These are phyloP conservation scores for Ligustrum vulgare DNA, from an alignment of 257 asterid species.

Conservation along the genomic window DNA sequence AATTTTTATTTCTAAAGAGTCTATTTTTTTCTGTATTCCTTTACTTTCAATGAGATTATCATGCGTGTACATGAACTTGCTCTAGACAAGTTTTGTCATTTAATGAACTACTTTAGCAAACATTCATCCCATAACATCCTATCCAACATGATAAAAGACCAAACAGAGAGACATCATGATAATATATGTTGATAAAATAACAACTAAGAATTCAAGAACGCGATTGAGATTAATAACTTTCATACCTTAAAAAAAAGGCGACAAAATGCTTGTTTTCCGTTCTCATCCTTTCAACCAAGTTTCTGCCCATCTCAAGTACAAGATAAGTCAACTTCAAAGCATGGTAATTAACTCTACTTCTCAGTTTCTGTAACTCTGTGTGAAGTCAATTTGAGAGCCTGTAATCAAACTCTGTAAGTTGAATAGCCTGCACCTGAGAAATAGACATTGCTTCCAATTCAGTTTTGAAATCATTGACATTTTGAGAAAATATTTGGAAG, in stretches of 20 bases:
- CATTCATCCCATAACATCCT: too few relatives aligned
- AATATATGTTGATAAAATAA: background rate
- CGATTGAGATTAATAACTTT: background rate
- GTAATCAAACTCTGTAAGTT: constrained; percentile 68
- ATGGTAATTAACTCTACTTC: constrained; percentile 78
- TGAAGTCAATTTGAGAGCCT: constrained; percentile 64
- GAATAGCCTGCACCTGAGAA: constrained; percentile 41
- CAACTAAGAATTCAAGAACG: background rate
- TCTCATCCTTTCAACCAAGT: constrained; percentile 60
- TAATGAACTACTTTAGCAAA: too few relatives aligned
- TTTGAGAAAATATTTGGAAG: background rate
- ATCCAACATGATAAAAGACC: too few relatives aligned
- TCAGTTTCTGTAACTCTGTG: constrained; percentile 57
- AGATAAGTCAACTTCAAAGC: constrained; percentile 61
- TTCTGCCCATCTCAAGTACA: constrained; percentile 53
- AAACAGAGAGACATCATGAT: too few relatives aligned
- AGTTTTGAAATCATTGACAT: constrained; percentile 10
- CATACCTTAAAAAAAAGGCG: constrained; percentile 70
- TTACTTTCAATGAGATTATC: too few relatives aligned
- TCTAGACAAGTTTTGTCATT: too few relatives aligned
- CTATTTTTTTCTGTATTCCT: too few relatives aligned
- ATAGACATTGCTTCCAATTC: too few relatives aligned
- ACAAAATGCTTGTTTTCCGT: constrained; percentile 52
- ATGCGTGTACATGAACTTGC: too few relatives aligned
- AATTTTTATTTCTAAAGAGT: too few relatives aligned